A percentile compares a stretch with the other conserved stretches of the same genome.
phyloP scores from a whole-genome alignment of 345 rosid genomes.

The Citrus cavaleriei region DNA sequence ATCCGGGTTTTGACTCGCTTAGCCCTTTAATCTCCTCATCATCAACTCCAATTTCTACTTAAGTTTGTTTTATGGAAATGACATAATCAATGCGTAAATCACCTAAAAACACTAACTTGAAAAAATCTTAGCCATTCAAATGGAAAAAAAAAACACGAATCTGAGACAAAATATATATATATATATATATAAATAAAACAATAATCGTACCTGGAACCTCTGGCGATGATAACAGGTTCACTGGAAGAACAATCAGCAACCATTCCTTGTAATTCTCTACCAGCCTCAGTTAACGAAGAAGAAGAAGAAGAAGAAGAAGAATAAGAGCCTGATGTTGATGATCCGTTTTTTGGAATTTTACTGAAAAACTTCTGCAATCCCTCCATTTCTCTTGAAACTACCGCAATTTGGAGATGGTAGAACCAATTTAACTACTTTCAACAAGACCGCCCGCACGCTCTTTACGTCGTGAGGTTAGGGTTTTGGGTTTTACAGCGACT shows the following conservation, averaged over 20 bases:
- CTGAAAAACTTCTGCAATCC: conserved; percentile 38
- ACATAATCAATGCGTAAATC: background rate
- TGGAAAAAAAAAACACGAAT: too few relatives aligned
- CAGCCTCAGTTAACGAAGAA: conserved; percentile 31
- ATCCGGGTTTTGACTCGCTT: background rate
- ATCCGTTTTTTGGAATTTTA: conserved; percentile 25
- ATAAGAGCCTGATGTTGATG: conserved; percentile 17
- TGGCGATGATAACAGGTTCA: conserved; percentile 31
- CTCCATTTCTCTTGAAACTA: conserved; percentile 35
- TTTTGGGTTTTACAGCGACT: background rate
- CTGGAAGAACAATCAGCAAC: conserved; percentile 30
- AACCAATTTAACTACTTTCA: background rate
- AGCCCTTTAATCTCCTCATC: background rate
- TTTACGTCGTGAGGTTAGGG: background rate
- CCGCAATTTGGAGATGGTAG: background rate
- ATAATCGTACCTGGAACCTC: conserved; percentile 45
- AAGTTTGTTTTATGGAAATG: background rate
- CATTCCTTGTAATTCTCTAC: conserved; percentile 13
- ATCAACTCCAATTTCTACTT: too few relatives aligned
- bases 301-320: conserved; percentile 24
- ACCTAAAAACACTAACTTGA: background rate
- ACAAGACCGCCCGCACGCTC: background rate
- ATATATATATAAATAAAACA: background rate
- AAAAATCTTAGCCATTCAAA: background rate
- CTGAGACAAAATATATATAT: too few relatives aligned